phyloP scores from a whole-genome alignment of 2,329 filamentous ascomycete genomes.

The Aspergillus carbonarius region DNA sequence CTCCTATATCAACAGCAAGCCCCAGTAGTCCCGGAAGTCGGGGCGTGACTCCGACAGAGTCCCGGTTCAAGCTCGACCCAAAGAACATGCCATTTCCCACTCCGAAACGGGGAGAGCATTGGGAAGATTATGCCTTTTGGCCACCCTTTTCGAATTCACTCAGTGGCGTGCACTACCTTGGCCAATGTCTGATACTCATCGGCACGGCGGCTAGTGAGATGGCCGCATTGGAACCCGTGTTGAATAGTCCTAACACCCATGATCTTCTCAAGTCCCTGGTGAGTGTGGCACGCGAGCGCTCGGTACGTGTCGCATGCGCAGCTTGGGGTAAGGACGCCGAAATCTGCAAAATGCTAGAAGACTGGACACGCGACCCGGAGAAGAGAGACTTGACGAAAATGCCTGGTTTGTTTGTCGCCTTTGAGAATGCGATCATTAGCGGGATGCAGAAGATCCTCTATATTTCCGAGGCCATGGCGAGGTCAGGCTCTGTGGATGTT shows the following conservation, averaged over 20 bases:
- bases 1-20: conserved; percentile 67
- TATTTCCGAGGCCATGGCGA: conserved; percentile 78
- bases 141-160: conserved; percentile 88
- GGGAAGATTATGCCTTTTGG: conserved; percentile 97
- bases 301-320: conserved; percentile 78
- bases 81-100: conserved; percentile 74
- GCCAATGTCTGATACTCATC: conserved; percentile 76
- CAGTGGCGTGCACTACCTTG: conserved; percentile 86
- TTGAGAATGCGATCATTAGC: conserved; percentile 75
- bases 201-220: conserved; percentile 87
- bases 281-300: conserved; percentile 76
- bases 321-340: conserved; percentile 94
- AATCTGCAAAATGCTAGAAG: conserved; percentile 86
- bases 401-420: conserved; percentile 80
- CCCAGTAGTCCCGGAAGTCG: conserved; percentile 63
- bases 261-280: conserved; percentile 77
- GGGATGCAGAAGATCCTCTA: conserved; percentile 97
- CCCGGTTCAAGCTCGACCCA: conserved; percentile 76
- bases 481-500: conserved; percentile 71
- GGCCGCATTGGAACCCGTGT: conserved; percentile 69
- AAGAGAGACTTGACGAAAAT: conserved; percentile 85
- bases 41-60: conserved; percentile 60
- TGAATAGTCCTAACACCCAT: conserved; percentile 54
- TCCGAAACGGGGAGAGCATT: conserved; percentile 75
- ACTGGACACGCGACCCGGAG: conserved; percentile 84